Evolutionary conservation across 2,329 filamentous ascomycete species (phyloP), one percentile per base, ranked within the genome.

Genomic region (Monosporascus cannonballus): DNA sequence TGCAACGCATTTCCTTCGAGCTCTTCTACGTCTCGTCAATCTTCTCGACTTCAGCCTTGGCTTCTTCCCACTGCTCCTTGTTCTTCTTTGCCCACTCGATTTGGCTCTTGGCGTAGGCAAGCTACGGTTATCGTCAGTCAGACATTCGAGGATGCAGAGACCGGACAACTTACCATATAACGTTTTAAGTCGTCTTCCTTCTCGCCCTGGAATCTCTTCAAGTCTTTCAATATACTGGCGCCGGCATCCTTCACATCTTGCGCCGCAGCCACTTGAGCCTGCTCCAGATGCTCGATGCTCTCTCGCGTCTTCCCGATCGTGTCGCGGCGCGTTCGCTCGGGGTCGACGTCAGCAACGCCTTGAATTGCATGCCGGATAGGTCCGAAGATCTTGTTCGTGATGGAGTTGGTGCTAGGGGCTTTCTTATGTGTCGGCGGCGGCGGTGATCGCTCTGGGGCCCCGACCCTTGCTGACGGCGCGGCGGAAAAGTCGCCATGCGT

Each of bases 261-360:
- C 57, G 92, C 90, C 4, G 91, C 89, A 4, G 89, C 92, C 34
- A 90, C 82, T 53, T 96, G 81, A 1, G 94, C 94, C 75, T 96
- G 90, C 71, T 97, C 92, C 50, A 99, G 78, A 74, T 96, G 81
- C 46, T 73, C 80, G 56, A 99, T 84, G 53, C 85, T 89, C 72
- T 99, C 94, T 59, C 87, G 85, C 1, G 94, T 99, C 78, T 96
- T 97, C 39, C 93, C 92, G 61, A 99, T 96, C 58, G 90, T 87
- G 68, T 99, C 94, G 51, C 94, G 82, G 50, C 94, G 81, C 44
- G 92, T 96, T 57, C 92, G 81, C 72, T 99, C 94, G 0, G 94
- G 94, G 66, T 99, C 94, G 42, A 95, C 90, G 67, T 99, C 94
- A 1, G 94, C 93, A 63, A 97, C 93, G 4, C 94, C 94, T 65